These are phyloP conservation scores for Trichosporon coremiiforme DNA, from an alignment of 1,284 basidiomycete genomes.

Conservation along the genomic window DNA sequence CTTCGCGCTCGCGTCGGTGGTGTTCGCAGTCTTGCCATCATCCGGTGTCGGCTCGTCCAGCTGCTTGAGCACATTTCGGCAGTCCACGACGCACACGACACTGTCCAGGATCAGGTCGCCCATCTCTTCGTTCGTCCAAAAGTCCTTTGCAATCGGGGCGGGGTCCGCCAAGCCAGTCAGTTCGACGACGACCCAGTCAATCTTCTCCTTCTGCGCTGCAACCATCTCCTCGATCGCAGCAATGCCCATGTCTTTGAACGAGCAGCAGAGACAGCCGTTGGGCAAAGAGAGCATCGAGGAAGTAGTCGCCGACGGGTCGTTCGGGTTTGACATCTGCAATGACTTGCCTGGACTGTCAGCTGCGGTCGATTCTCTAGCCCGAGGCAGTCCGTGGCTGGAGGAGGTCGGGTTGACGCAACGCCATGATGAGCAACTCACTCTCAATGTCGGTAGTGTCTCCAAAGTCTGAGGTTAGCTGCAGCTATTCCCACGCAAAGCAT, in stretches of 20 bases:
- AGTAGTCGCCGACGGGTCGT: slow-evolving; percentile 43
- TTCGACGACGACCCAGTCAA: slow-evolving; percentile 90
- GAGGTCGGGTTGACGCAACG: background rate
- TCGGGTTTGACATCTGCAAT: slow-evolving; percentile 64
- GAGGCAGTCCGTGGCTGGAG: background rate
- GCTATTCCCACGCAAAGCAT: slow-evolving; percentile 18
- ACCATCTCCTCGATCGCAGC: slow-evolving; percentile 84
- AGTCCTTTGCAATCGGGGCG: slow-evolving; percentile 75
- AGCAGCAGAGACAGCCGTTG: slow-evolving; percentile 93
- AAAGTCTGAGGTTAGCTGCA: slow-evolving; percentile 47
- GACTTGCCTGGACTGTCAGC: slow-evolving; percentile 36
- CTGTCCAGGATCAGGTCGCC: slow-evolving; percentile 77
- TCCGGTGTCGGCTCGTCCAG: slow-evolving; percentile 39
- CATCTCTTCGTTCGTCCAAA: slow-evolving; percentile 92
- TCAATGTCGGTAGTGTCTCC: slow-evolving; percentile 59
- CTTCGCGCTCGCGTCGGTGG: background rate
- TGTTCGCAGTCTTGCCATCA: background rate
- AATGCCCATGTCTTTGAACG: slow-evolving; percentile 85
- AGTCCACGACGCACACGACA: slow-evolving; percentile 88
- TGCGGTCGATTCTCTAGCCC: background rate
- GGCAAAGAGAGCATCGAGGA: slow-evolving; percentile 73
- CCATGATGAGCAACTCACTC: slow-evolving; percentile 39
- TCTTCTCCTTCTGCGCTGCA: slow-evolving; percentile 64
- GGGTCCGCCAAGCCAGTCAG: slow-evolving; percentile 85
- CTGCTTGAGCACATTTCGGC: slow-evolving; percentile 71